Evolutionary conservation across 208 protist genomes (phyloP).

Genomic region (Leishmania tropica): DNA sequence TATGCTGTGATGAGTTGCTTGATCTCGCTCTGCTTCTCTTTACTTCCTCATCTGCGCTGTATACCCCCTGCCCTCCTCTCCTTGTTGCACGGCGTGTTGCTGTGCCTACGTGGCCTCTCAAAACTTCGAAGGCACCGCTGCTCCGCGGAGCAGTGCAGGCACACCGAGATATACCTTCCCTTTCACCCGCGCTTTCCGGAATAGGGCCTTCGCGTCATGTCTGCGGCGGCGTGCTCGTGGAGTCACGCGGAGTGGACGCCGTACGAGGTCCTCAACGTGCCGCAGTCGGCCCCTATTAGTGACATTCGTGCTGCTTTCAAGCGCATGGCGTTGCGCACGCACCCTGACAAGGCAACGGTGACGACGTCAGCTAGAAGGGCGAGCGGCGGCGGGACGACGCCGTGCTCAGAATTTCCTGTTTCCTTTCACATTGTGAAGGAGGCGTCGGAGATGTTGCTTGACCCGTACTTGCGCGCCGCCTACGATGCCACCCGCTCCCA

Average conservation of each 20-base stretch:
- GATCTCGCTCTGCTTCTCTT: not conserved
- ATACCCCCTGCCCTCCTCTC: not conserved
- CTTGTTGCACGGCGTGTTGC: not conserved
- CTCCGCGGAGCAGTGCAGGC: not conserved
- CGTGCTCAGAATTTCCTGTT: not conserved
- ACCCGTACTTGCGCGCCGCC: slow-evolving; percentile 46
- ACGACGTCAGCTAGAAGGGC: too few species aligned
- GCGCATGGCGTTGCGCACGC: slow-evolving; percentile 60
- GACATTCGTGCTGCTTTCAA: slow-evolving; percentile 76
- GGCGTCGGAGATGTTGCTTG: slow-evolving; percentile 69
- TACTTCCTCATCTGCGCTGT: too few species aligned
- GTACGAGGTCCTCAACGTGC: slow-evolving; percentile 64
- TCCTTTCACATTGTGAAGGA: slow-evolving; percentile 70
- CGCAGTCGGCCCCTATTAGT: slow-evolving; percentile 31
- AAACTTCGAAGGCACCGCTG: not conserved
- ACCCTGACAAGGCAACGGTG: slow-evolving; percentile 66
- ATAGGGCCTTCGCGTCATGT: not conserved
- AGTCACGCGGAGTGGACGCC: slow-evolving; percentile 43
- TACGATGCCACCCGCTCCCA: slow-evolving; percentile 57
- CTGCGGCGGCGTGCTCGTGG: slow-evolving; percentile 17
- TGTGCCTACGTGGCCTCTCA: not conserved
- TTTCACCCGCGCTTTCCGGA: not conserved
- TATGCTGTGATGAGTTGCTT: not conserved
- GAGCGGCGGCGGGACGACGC: not conserved
- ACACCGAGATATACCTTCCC: not conserved